Base-by-base conservation (phyloP, 345 rosid species). In the Moringa oleifera region DNA sequence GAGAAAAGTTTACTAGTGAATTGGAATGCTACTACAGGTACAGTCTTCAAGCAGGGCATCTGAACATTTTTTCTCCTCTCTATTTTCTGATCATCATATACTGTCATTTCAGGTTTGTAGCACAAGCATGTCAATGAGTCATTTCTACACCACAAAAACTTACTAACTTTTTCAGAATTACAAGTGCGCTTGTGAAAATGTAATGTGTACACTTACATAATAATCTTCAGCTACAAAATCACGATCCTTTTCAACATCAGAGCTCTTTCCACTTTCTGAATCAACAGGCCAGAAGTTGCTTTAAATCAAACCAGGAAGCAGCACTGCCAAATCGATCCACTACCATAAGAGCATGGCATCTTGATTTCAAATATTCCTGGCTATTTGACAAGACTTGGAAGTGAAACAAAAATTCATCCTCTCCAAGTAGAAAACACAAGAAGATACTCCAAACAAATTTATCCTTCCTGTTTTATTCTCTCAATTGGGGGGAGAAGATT, bases 181-280 rank as follows among this genome's bases (percentile, higher is more conserved):
- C 3, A 28, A 28, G 3, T 28, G 8, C 3, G 17, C 12, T 41
- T 7, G 1, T 1, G 17, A 41, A 41, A 41, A 15, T 7, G 1
- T 5, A 18, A 41, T 19, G 20, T 41, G 45, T 55, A 54, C 68
- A 79, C 46, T 63, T 69, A 53, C 57, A 41, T 53, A 57, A 60
- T 23, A 36, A 46, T 61, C 54, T 59, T 25, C 46, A 12, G 70
- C 69, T 66, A 66, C 70, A 65, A 68, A 71, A 73, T 17, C 25
- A 63, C 19, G 28, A n/a, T 55, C 54, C 45, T 25, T 53, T 68
- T 52, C 57, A 23, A 51, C 57, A 61, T 36, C 64, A 5, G 46
- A 70, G 64, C 57, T 69, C 50, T 45, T 37, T 28, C 46, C n/a
- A 21, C 67, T 18, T 3, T 1, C 20, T 19, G 25, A 62, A 11